phyloP scores from a whole-genome alignment of 306 rosid genomes.

The Lagenaria siceraria region DNA sequence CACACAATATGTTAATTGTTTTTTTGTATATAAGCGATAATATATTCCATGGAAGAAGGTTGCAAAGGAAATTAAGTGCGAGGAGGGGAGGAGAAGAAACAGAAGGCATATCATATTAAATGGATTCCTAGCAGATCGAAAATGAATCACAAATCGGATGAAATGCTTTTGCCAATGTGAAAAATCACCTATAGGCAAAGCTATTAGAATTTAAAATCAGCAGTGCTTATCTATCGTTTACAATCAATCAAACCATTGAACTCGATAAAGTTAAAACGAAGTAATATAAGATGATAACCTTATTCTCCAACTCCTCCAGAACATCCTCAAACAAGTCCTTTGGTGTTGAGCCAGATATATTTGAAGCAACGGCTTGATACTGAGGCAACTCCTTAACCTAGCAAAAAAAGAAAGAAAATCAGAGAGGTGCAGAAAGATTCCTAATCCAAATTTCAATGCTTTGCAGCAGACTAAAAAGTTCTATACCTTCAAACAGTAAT shows the following conservation, averaged over 20 bases:
- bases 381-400: conserved; percentile 86
- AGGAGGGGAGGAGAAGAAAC: background rate
- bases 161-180: background rate
- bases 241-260: background rate
- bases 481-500: conserved; percentile 76
- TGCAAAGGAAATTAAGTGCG: background rate
- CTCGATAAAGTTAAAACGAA: background rate
- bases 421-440: background rate
- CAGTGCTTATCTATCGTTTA: background rate
- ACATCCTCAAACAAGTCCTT: conserved; percentile 85
- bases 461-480: background rate
- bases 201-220: background rate
- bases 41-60: background rate
- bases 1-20: background rate
- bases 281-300: conserved; percentile 24
- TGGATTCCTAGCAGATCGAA: background rate
- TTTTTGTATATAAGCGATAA: background rate
- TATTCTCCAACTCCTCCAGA: conserved; percentile 67
- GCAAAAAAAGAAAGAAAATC: background rate
- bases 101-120: background rate
- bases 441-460: background rate
- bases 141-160: background rate
- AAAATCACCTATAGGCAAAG: background rate
- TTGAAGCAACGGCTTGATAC: conserved; percentile 85
- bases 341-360: conserved; percentile 87